A percentile compares a stretch with the other conserved stretches of the same genome.
Conservation (phyloP, 176 grass and related monocot genomes). For the Oryza meyeriana region DNA sequence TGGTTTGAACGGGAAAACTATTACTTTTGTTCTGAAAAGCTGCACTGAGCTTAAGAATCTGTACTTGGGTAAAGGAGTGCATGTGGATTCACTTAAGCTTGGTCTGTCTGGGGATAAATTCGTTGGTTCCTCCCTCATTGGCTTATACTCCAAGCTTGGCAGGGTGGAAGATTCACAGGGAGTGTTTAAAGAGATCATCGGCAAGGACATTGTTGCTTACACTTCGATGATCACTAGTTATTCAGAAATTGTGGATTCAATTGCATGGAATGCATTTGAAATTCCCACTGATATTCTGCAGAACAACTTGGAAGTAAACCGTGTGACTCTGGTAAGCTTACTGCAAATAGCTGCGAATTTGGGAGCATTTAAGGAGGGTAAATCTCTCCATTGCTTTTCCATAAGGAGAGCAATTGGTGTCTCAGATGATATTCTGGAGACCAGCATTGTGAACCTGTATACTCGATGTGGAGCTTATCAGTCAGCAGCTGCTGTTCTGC, state of each 20-base stretch:
- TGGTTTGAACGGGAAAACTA: constrained; percentile 31
- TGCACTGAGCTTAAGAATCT: constrained; percentile 41
- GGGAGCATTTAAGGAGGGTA: constrained; percentile 44
- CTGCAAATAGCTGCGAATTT: constrained; percentile 54
- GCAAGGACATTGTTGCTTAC: constrained; percentile 53
- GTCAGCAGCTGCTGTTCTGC: constrained; percentile 38
- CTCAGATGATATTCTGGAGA: constrained; percentile 58
- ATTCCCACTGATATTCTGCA: constrained; percentile 39
- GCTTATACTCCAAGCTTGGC: constrained; percentile 50
- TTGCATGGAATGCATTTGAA: constrained; percentile 41
- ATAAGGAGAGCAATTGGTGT: constrained; percentile 47
- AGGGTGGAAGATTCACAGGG: constrained; percentile 28
- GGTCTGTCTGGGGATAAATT: constrained; percentile 46
- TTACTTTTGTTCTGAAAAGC: constrained; percentile 68
- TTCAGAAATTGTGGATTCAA: constrained; percentile 40
- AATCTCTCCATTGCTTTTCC: constrained; percentile 51
- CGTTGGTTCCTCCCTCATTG: constrained; percentile 58
- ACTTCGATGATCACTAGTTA: constrained; percentile 58
- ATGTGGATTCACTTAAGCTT: constrained; percentile 58
- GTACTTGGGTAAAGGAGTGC: constrained; percentile 39
- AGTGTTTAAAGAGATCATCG: constrained; percentile 51
- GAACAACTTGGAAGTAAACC: constrained; percentile 48
- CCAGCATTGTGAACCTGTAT: constrained; percentile 50
- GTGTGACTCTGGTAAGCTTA: constrained; percentile 60
- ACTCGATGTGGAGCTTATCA: constrained; percentile 43